Evolutionary conservation across 352 stramenopile genomes (phyloP).

Genomic region (Globisporangium carolinianum): DNA sequence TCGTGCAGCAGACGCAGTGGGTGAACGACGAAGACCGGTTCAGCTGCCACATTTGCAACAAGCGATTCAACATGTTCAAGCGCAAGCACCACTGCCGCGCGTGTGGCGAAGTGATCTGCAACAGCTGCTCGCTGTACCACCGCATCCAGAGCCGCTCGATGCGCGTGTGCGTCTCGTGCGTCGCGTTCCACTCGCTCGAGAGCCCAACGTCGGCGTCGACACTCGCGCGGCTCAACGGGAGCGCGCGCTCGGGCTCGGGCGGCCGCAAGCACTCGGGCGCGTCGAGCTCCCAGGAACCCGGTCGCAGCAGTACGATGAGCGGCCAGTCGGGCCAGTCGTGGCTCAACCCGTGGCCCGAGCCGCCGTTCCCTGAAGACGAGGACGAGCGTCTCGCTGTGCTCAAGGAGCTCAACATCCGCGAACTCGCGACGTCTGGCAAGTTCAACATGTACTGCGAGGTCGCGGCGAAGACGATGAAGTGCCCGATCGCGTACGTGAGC

Average conservation of each 20-base stretch:
- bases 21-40: slow-evolving; percentile 82
- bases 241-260: slow-evolving; percentile 16
- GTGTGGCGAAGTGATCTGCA: slow-evolving; percentile 84
- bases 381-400: slow-evolving; percentile 65
- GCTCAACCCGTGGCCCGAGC: slow-evolving; percentile 79
- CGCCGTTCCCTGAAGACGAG: slow-evolving; percentile 73
- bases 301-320: slow-evolving; percentile 49
- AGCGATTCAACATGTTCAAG: slow-evolving; percentile 85
- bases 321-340: slow-evolving; percentile 35
- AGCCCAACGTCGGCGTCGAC: slow-evolving; percentile 58
- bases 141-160: slow-evolving; percentile 79
- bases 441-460: slow-evolving; percentile 89
- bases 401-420: slow-evolving; percentile 74
- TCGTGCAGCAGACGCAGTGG: slow-evolving; percentile 79
- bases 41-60: slow-evolving; percentile 86
- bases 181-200: slow-evolving; percentile 76
- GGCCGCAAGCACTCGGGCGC: slow-evolving; percentile 61
- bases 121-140: slow-evolving; percentile 76
- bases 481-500: slow-evolving; percentile 79
- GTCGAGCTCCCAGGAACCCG: slow-evolving; percentile 28
- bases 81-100: slow-evolving; percentile 84
- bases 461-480: slow-evolving; percentile 85
- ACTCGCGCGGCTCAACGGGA: slow-evolving; percentile 23
- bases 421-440: slow-evolving; percentile 63
- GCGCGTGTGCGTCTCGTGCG: slow-evolving; percentile 81